Conservation (phyloP, 2,329 filamentous ascomycete genomes). For the Magnaporthales sp. region DNA sequence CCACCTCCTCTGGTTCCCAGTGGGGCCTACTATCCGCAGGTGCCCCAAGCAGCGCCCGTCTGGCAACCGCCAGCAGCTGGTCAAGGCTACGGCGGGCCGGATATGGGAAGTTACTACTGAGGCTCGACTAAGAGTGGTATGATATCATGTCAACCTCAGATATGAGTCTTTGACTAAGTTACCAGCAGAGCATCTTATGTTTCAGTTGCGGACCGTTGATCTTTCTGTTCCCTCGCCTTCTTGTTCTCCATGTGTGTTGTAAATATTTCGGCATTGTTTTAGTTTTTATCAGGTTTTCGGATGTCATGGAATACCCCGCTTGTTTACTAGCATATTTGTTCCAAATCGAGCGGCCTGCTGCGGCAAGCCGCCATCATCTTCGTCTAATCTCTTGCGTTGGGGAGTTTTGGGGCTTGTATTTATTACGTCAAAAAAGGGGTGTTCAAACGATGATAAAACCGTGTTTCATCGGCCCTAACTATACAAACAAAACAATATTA, state of each 20-base stretch:
- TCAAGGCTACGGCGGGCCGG: neutral
- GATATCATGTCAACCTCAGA: too few species aligned
- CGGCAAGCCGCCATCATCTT: neutral
- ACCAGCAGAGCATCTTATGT: neutral
- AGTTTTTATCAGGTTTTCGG: neutral
- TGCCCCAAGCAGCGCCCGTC: neutral
- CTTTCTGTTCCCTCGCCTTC: neutral
- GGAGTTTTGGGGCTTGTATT: neutral
- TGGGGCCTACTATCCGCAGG: neutral
- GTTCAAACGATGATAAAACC: neutral
- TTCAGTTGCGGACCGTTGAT: neutral
- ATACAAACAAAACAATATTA: neutral
- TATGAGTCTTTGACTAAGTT: neutral
- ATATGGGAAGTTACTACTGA: conserved; percentile 5
- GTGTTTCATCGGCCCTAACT: neutral
- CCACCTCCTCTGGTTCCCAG: conserved; percentile 1
- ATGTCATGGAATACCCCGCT: neutral
- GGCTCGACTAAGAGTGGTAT: too few species aligned
- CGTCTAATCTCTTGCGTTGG: neutral
- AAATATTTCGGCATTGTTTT: neutral
- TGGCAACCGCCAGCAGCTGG: neutral
- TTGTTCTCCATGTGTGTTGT: neutral
- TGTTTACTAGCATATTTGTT: neutral
- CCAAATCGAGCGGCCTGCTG: neutral
- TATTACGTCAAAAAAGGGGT: neutral